Conservation (phyloP, 31 red algal species). For the Bonnemaisonia californica region DNA sequence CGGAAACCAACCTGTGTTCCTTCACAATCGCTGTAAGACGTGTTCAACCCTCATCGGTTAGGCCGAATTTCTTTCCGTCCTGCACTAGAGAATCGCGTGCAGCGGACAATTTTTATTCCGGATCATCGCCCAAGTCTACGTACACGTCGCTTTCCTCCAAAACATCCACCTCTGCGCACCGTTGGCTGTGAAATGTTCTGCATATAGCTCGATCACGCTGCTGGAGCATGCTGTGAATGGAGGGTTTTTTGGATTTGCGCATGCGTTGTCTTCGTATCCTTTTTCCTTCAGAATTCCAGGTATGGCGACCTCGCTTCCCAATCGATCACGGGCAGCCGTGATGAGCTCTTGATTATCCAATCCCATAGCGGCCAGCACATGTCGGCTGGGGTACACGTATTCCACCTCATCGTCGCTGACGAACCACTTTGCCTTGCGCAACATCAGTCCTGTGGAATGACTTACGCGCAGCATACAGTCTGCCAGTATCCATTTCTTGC, state of each 20-base stretch:
- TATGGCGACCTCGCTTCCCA: background rate
- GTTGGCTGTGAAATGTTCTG: too few relatives aligned
- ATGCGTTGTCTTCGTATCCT: too few relatives aligned
- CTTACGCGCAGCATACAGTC: background rate
- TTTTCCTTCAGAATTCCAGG: background rate
- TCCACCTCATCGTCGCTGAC: background rate
- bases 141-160: background rate
- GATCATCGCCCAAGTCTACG: slow-evolving; percentile 8
- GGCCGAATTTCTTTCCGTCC: background rate
- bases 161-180: too few relatives aligned
- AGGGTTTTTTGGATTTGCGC: too few relatives aligned
- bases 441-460: background rate
- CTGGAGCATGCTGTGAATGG: too few relatives aligned
- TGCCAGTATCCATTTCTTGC: too few relatives aligned
- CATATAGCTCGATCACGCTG: too few relatives aligned
- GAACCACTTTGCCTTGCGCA: background rate
- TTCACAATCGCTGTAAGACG: background rate
- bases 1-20: background rate
- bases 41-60: background rate
- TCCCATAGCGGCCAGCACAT: background rate
- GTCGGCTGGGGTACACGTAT: background rate
- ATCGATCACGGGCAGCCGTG: background rate
- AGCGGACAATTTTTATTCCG: background rate
- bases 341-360: background rate
- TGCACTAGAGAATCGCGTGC: background rate